Base-by-base conservation (phyloP, 208 protist genomes). In the Kentomonas sorsogonicus region DNA sequence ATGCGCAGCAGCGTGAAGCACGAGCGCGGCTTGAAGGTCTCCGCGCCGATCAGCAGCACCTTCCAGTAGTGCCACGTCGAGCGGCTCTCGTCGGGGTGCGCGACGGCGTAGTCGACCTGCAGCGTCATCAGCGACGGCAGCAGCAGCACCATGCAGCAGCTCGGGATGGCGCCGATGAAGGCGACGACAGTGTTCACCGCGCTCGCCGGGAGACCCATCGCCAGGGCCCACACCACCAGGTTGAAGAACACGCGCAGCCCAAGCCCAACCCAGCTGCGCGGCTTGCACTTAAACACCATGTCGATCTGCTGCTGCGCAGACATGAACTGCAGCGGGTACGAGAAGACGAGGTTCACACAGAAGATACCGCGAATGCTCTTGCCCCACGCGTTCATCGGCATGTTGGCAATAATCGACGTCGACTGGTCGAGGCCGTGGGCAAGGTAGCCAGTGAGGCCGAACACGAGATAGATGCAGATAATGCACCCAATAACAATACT, bases 221-320 rank as follows among this genome's bases (percentile, higher is more conserved):
- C 77, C 23, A 87, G 64, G 22, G 53, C 79, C 67, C 72, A 78
- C 29, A 91, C 81, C 30, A 78, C 38, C 2, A 91, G 53, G 46
- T 82, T 85, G 52, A 91, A 76, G 29, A 72, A 16, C 29, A 87
- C 44, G 15, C 79, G 76, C 23, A 91, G 41, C 29, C 66, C 55
- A 5, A 86, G 38, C 3, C 74, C 79, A 26, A 81, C 68, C 68
- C 50, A 73, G 47, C 77, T 86, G 27, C 69, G 70, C 41, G 74
- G 72, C 34, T 66, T 71, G 70, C 76, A 77, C 25, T 60, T 52
- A 10, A 74, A 70, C 9, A 72, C 62, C 55, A 70, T 63, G 40
- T 91, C 84, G 3, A 87, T 67, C 29, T 88, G 66, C 66, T 91
- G 84, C 59, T 83, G 82, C 29, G 84, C 84, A 6, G 84, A 79